A percentile compares a stretch with the other conserved stretches of the same genome.
phyloP scores from a whole-genome alignment of 2,329 filamentous ascomycete species.

The Penicillium oxalicum region DNA sequence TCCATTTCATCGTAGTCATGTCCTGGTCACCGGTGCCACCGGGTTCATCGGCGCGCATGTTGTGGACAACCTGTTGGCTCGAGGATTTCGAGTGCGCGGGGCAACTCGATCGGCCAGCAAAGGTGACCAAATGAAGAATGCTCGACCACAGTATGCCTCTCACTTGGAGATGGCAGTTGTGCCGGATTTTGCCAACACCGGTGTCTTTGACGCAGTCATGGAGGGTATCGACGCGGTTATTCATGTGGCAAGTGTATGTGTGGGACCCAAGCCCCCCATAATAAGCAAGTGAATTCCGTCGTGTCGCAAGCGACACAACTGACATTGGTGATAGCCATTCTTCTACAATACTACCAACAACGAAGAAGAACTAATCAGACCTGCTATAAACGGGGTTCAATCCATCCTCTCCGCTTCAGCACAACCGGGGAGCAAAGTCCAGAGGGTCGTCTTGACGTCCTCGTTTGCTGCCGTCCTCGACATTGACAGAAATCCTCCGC shows the following conservation, averaged over 20 bases:
- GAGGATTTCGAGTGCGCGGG: conserved; percentile 20
- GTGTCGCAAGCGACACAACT: background rate
- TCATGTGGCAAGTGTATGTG: conserved; percentile 42
- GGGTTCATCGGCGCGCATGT: conserved; percentile 28
- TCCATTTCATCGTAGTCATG: conserved; percentile 3
- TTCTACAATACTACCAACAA: conserved; percentile 42
- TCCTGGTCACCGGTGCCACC: conserved; percentile 25
- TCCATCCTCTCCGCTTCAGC: conserved; percentile 35
- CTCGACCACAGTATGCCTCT: conserved; percentile 30
- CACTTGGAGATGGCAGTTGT: conserved; percentile 42
- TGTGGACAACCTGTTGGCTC: conserved; percentile 20
- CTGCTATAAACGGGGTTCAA: conserved; percentile 44
- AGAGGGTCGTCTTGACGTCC: conserved; percentile 26
- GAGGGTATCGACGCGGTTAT: conserved; percentile 42
- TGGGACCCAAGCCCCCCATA: background rate
- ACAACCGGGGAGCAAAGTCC: conserved; percentile 14
- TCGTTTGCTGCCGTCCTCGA: conserved; percentile 28
- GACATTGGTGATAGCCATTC: conserved; percentile 33
- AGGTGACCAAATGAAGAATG: conserved; percentile 33
- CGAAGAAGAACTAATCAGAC: conserved; percentile 40
- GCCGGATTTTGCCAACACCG: conserved; percentile 37
- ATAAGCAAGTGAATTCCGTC: background rate
- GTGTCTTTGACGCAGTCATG: conserved; percentile 35
- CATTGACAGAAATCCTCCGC: conserved; percentile 7
- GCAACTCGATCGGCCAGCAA: conserved; percentile 20